Evolutionary conservation across 2,329 filamentous ascomycete species (phyloP), one percentile per base, ranked within the genome.

Genomic region (Diaporthe vaccinii): DNA sequence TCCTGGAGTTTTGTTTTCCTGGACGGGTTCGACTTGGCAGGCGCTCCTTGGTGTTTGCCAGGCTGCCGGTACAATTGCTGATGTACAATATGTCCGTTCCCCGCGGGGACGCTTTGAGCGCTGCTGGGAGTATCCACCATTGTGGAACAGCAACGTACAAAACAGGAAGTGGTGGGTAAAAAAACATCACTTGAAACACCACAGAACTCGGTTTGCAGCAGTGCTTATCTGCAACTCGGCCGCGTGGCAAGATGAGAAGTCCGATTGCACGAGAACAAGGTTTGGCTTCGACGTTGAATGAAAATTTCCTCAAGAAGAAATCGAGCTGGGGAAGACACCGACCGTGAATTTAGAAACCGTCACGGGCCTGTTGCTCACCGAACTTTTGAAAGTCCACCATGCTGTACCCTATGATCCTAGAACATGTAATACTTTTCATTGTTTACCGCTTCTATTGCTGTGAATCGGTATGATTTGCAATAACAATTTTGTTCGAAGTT

Each of bases 101-200:
- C 65, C 46, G 65, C 49, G 46, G 49, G 65, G 65, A 15, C 31
- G 65, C 46, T 53, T 53, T 53, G 65, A 51, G 49, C 22, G 46
- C n/a, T 69, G 46, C 36, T 39, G 49, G n/a, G 41, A 69, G 49
- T 55, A 55, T 31, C 65, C 65, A 69, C 65, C 34, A 41, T 55
- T 69, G 49, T 69, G 65, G 65, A 69, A 69, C 65, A 55, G 15
- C 49, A 41, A 22, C 20, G 14, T 41, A 22, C 65, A 28, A 10
- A 41, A 15, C 41, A 28, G 65, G 46, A 69, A 69, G 34, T 28
- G 8, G 25, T 25, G 15, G 34, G 46, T 39, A 53, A 31, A 41
- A 20, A 55, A 55, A 41, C n/a, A 55, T 55, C 46, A 69, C 49
- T 69, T 69, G 65, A 69, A 55, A 69, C 65, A 53, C 65, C 49